Percentiles rank a stretch among this genome's conserved stretches.
phyloP scores from a whole-genome alignment of 2,329 filamentous ascomycete genomes.

The Thielaviopsis punctulata region DNA sequence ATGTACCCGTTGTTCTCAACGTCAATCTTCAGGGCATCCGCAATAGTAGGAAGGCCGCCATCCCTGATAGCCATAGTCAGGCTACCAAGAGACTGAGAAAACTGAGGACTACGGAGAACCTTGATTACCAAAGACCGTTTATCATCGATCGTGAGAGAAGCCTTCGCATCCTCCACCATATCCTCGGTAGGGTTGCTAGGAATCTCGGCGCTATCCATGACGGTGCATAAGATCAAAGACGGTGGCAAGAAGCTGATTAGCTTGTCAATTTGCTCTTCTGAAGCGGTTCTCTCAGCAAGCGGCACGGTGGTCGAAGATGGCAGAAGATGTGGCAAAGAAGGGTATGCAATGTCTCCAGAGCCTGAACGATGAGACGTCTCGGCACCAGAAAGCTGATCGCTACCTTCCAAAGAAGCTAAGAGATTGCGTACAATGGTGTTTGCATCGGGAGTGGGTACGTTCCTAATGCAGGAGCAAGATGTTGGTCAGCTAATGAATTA shows the following conservation, averaged over 20 bases:
- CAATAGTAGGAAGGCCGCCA: slow-evolving; percentile 76
- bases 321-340: slow-evolving; percentile 73
- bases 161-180: slow-evolving; percentile 53
- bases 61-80: slow-evolving; percentile 78
- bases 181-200: slow-evolving; percentile 42
- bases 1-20: slow-evolving; percentile 76
- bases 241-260: slow-evolving; percentile 67
- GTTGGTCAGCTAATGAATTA: slow-evolving; percentile 1
- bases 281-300: slow-evolving; percentile 43
- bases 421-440: slow-evolving; percentile 74
- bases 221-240: slow-evolving; percentile 57
- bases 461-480: slow-evolving; percentile 30
- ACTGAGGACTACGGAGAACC: slow-evolving; percentile 78
- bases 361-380: slow-evolving; percentile 20
- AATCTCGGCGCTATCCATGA: slow-evolving; percentile 33
- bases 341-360: slow-evolving; percentile 45
- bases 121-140: slow-evolving; percentile 69
- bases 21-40: slow-evolving; percentile 65
- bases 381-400: slow-evolving; percentile 24
- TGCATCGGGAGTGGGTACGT: slow-evolving; percentile 47
- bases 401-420: slow-evolving; percentile 59
- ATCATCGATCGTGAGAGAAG: slow-evolving; percentile 53
- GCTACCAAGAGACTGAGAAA: slow-evolving; percentile 69
- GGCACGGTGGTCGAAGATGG: slow-evolving; percentile 62
- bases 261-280: slow-evolving; percentile 50